These are phyloP conservation scores for Colletotrichum horii DNA, from an alignment of 2,329 filamentous ascomycete species.

Conservation along the genomic window DNA sequence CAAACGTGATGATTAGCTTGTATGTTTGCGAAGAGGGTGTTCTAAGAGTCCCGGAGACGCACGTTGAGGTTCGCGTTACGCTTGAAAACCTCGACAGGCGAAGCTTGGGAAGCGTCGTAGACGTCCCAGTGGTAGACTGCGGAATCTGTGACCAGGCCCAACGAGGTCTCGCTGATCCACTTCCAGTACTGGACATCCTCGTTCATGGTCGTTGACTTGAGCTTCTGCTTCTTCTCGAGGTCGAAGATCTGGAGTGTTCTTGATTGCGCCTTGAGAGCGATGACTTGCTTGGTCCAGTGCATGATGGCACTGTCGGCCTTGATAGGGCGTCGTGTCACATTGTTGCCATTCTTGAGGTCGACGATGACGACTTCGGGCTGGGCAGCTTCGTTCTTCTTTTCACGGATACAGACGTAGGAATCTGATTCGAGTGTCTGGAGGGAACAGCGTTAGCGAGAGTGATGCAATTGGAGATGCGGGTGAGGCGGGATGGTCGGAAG, in stretches of 20 bases:
- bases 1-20: not conserved
- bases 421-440: constrained; percentile 96
- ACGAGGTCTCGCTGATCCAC: constrained; percentile 89
- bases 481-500: constrained; percentile 23
- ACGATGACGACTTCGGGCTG: constrained; percentile 96
- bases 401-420: constrained; percentile 92
- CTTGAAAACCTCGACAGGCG: constrained; percentile 91
- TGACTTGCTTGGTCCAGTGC: constrained; percentile 97
- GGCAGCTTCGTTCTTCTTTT: constrained; percentile 85
- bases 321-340: constrained; percentile 92
- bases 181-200: constrained; percentile 99
- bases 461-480: constrained; percentile 70
- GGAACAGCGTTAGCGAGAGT: constrained; percentile 75
- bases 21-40: not conserved
- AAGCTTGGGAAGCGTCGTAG: constrained; percentile 79
- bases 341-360: constrained; percentile 97
- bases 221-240: constrained; percentile 87
- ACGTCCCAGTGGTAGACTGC: constrained; percentile 98
- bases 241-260: constrained; percentile 98
- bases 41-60: constrained; percentile 42
- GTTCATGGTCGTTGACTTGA: constrained; percentile 95
- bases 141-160: constrained; percentile 90
- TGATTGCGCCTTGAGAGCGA: constrained; percentile 93
- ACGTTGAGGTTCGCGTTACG: constrained; percentile 89
- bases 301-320: constrained; percentile 99